Evolutionary conservation across 148 eudicot genomes (phyloP), one percentile per base, ranked within the genome.

Genomic region (Camellia lanceoleosa): DNA sequence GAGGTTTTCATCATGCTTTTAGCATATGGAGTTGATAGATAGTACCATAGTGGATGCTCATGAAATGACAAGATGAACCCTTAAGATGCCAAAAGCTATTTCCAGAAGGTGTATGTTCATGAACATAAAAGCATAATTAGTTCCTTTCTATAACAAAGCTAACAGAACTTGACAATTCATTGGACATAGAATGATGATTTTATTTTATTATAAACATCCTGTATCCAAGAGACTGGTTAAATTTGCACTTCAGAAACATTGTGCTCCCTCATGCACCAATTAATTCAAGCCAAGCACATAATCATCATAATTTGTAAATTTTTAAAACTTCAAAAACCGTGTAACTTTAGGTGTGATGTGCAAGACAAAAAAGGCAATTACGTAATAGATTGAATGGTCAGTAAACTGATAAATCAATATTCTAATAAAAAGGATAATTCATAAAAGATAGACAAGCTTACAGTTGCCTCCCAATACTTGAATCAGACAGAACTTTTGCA

Each of bases 381-480:
- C 51, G n/a, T 56, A 51, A 1, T 78, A 55, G 10, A 68, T 38
- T 0, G 5, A 44, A 60, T 5, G 43, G n/a, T 12, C 42, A 38
- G n/a, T 18, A 63, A 63, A 77, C 13, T 13, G 46, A 46, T 0
- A 44, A 20, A 42, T 62, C 41, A 46, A 20, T 38, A 30, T 12
- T 76, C 9, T 62, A 1, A 20, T 4, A 5, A 49, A 75, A 52
- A 14, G 23, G 20, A 5, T 9, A 71, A 59, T 3, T 30, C 4
- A 71, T 8, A 61, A 6, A 58, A 58, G 5, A 20, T 63, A 64
- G 18, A 77, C 67, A 76, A 82, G 85, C 98, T 90, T 89, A 96
- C 99, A 82, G 90, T 78, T 96, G 99, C 81, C 93, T 92, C 85
- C 98, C 99, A 42, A 83, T 60, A 80, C 97, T 96, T 76, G 89